Evolutionary conservation across 2,329 filamentous ascomycete species (phyloP), one percentile per base, ranked within the genome.

Genomic region (Arthrinium phaeospermum): DNA sequence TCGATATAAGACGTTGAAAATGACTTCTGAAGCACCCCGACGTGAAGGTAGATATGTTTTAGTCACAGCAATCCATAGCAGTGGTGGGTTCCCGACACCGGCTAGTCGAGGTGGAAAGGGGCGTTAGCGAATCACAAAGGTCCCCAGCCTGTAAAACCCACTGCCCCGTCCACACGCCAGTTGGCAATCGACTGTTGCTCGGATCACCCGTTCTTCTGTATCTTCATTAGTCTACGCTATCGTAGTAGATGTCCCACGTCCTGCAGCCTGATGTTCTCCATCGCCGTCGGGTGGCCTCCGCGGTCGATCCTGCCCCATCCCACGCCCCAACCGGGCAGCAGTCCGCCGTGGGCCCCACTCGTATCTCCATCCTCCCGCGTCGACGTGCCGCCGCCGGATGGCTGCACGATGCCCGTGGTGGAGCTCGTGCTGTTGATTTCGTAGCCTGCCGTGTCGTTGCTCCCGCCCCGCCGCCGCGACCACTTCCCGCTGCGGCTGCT

Each of bases 261-360:
- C n/a, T 81, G 79, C 41, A 84, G 72, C 13, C 77, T 77, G 68
- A 83, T 81, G 71, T 82, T 80, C 27, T 83, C 81, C 34, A 79
- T 77, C 1, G 74, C 73, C 0, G 78, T 76, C 30, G 77, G 72
- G 13, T 75, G 75, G 7, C 77, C 78, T 37, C 80, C 78, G 10
- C 80, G 75, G 72, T 83, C 82, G 71, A 83, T 79, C 44, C 82
- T 77, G 0, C 82, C 83, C 83, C 83, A 84, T 27, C 83, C 83
- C 1, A 77, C 82, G 3, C 81, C 81, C 82, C 82, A 84, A 13
- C 81, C 80, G 0, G 82, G 83, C 7, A 82, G 74, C 4, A 80
- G 76, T 22, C 75, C 68, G 45, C 67, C 67, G 24, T 49, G 67
- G 27, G 57, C 57, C 19, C 57, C 57, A 75, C 1, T 76, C 70